phyloP scores from a whole-genome alignment of 805 yeast genomes.

The Maudiozyma barnettii region DNA sequence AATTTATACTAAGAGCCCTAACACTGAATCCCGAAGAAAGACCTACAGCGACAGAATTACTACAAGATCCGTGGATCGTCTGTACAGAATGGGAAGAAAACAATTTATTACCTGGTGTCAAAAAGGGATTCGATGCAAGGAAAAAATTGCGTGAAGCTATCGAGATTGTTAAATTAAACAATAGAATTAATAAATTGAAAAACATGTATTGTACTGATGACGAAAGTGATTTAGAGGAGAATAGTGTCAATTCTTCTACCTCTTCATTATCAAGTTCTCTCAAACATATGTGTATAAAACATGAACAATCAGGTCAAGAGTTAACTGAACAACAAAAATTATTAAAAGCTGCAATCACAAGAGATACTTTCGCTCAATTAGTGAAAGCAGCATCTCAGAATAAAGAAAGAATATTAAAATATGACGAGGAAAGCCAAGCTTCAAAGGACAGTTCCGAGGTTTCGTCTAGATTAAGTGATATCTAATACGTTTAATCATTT shows the following conservation, averaged over 20 bases:
- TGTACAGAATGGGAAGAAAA: conserved; percentile 35
- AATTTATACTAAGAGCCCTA: conserved; percentile 63
- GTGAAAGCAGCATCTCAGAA: conserved; percentile 58
- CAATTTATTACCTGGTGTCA: conserved; percentile 74
- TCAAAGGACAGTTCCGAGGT: no score
- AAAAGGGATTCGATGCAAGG: conserved; percentile 75
- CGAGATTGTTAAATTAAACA: conserved; percentile 71
- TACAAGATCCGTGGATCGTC: conserved; percentile 70
- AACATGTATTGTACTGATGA: conserved; percentile 41
- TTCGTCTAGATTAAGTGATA: no score
- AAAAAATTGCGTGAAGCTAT: conserved; percentile 76
- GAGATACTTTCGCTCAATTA: conserved; percentile 55
- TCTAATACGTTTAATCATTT: no score
- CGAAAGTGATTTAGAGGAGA: conserved; percentile 23
- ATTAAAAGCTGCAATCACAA: conserved; percentile 33
- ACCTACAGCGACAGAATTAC: conserved; percentile 55
- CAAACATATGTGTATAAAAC: conserved; percentile 7
- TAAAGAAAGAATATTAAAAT: conserved; percentile 34
- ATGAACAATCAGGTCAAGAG: neutral
- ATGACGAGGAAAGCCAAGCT: neutral
- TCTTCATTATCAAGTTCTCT: conserved; percentile 9
- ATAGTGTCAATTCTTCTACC: conserved; percentile 6
- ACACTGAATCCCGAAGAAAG: conserved; percentile 58
- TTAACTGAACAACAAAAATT: conserved; percentile 8
- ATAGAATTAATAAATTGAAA: conserved; percentile 63